These are phyloP conservation scores for Cercospora janseana DNA, from an alignment of 2,329 filamentous ascomycete species.

Conservation along the genomic window DNA sequence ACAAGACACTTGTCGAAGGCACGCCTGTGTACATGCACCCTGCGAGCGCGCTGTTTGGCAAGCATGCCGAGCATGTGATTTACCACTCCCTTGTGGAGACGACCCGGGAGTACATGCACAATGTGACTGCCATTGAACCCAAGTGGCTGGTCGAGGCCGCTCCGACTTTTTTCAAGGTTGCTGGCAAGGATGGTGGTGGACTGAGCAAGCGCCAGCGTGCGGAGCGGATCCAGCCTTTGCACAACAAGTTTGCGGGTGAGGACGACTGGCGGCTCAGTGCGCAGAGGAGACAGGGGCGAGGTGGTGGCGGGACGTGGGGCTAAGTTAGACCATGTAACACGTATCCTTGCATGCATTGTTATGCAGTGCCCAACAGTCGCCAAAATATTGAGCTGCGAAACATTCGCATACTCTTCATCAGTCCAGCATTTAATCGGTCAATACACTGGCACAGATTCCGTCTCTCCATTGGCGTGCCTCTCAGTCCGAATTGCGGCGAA, in stretches of 20 bases:
- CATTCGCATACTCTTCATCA: too few species aligned
- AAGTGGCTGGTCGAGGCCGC: conserved; percentile 92
- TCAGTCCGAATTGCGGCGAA: too few species aligned
- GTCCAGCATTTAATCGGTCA: too few species aligned
- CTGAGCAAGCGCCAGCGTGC: conserved; percentile 90
- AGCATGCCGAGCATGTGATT: conserved; percentile 93
- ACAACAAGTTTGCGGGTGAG: conserved; percentile 87
- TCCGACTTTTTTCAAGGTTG: conserved; percentile 99
- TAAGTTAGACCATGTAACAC: too few species aligned
- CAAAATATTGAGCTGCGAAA: too few species aligned
- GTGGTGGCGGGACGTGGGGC: conserved; percentile 93
- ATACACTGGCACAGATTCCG: too few species aligned
- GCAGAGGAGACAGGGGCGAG: conserved; percentile 78
- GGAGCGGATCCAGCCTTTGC: conserved; percentile 90
- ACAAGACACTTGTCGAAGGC: conserved; percentile 94
- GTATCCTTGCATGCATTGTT: background rate
- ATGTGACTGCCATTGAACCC: conserved; percentile 87
- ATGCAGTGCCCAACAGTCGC: too few species aligned
- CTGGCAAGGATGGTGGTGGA: conserved; percentile 66
- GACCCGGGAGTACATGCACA: conserved; percentile 98
- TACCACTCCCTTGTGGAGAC: conserved; percentile 90
- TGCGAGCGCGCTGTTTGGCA: conserved; percentile 86
- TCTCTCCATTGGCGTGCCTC: too few species aligned
- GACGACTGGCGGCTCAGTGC: conserved; percentile 94
- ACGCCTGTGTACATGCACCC: conserved; percentile 96